These are phyloP conservation scores for Coniochaeta hoffmannii DNA, from an alignment of 2,329 filamentous ascomycete species.

Conservation along the genomic window DNA sequence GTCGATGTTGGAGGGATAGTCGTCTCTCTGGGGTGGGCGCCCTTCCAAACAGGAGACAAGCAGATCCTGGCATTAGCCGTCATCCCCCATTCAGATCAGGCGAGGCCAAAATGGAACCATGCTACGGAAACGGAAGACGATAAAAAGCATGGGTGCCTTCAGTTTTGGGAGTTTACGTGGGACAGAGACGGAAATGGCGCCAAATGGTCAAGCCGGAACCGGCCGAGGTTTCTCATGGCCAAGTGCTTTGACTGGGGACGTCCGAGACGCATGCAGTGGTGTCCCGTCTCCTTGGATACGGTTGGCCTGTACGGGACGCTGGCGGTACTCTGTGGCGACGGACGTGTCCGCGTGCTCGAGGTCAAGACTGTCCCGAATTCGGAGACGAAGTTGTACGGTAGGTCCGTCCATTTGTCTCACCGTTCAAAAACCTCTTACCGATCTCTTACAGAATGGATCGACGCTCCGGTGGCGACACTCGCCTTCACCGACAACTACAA, in stretches of 20 bases:
- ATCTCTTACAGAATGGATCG: constrained; percentile 31
- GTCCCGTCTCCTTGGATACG: constrained; percentile 31
- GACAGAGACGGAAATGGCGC: constrained; percentile 21
- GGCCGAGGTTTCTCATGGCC: constrained; percentile 32
- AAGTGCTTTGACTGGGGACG: constrained; percentile 45
- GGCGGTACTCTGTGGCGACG: constrained; percentile 43
- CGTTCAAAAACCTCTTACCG: background rate
- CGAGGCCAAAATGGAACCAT: constrained; percentile 16
- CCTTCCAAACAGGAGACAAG: constrained; percentile 23
- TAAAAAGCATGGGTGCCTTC: constrained; percentile 37
- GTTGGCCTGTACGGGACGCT: constrained; percentile 29
- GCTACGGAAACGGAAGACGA: constrained; percentile 22
- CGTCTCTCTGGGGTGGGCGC: constrained; percentile 45
- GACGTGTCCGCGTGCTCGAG: constrained; percentile 40
- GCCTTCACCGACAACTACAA: constrained; percentile 37
- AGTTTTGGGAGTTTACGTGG: constrained; percentile 42
- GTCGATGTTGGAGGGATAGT: constrained; percentile 47
- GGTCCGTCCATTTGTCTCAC: constrained; percentile 8
- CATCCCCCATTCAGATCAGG: constrained; percentile 43
- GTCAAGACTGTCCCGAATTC: constrained; percentile 22
- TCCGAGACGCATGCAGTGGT: constrained; percentile 45
- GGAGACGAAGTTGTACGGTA: constrained; percentile 29
- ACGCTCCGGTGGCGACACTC: constrained; percentile 36
- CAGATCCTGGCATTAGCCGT: constrained; percentile 47
- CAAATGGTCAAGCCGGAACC: constrained; percentile 23